Base-by-base conservation (phyloP, 2,329 filamentous ascomycete species). In the Metarhizium humberi region DNA sequence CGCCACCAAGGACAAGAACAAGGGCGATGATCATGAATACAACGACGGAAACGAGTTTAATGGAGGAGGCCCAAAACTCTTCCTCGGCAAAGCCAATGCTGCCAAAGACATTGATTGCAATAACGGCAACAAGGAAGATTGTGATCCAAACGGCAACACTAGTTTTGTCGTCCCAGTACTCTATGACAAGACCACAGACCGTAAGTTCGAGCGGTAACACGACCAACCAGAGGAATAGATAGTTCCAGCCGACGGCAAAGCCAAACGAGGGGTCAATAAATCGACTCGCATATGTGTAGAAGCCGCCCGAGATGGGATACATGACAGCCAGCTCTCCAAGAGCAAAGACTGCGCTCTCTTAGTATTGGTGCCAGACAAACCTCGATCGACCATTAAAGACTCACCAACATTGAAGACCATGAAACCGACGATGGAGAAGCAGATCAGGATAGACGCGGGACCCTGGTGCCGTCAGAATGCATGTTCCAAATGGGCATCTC, bases 11-110 rank as follows among this genome's bases (percentile, higher is more conserved):
- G 56, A 82, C 76, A 46, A 85, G 73, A 42, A 85, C 69, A 25
- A 85, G 67, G 43, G 76, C 77, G 51, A 85, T 70, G 59, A 87
- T 73, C 71, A 87, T 85, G 68, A 85, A 85, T 54, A 85, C 76
- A 49, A 80, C 61, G 32, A 79, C 80, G 16, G 82, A 79, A 14
- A 68, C 62, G 20, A 85, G 74, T 68, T 85, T 85, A 61, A 84
- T 75, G 46, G 73, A 63, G 3, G 77, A 77, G 1, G 81, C 73
- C 62, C 75, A 69, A 57, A 83, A 84, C 62, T 84, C 81, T 53
- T 84, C 80, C 63, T 76, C 78, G 47, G 70, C 77, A 52, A 75
- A 80, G 2, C 77, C 77, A 0, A 78, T 67, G 1, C 79, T 78
- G 45, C 80, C 80, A 53, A 82, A 82, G 53, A 81, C 59, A 65